Percentiles rank a stretch among this genome's conserved stretches.
phyloP scores from a whole-genome alignment of 1,284 basidiomycete genomes.

The Uromyces viciae-fabae region DNA sequence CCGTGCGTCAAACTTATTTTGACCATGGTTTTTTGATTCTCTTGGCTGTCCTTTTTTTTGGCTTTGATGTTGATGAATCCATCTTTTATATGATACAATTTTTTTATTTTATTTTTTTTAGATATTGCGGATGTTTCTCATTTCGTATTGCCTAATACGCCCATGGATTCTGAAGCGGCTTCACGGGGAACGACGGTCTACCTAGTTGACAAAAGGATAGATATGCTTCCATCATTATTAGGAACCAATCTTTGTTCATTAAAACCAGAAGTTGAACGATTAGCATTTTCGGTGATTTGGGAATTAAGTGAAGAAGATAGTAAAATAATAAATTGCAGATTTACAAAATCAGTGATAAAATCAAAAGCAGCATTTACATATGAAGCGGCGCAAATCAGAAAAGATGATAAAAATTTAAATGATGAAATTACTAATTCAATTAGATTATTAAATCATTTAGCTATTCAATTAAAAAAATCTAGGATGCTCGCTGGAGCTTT shows the following conservation, averaged over 20 bases:
- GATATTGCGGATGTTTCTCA: conserved; percentile 98
- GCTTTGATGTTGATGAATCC: background rate
- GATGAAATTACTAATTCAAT: conserved; percentile 85
- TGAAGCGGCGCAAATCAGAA: conserved; percentile 88
- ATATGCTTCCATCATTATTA: conserved; percentile 91
- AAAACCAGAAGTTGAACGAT: conserved; percentile 83
- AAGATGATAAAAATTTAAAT: conserved; percentile 77
- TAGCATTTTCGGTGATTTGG: conserved; percentile 97
- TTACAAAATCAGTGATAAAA: conserved; percentile 93
- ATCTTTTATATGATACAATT: no score
- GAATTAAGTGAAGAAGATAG: conserved; percentile 81
- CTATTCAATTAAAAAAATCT: conserved; percentile 76
- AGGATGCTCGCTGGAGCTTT: conserved; percentile 92
- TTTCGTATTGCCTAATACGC: conserved; percentile 87
- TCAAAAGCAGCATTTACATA: conserved; percentile 97
- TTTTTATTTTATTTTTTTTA: conserved; percentile 55
- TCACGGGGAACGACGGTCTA: conserved; percentile 96
- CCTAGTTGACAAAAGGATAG: conserved; percentile 95
- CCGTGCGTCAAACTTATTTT: conserved; percentile 64
- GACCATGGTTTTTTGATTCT: no score
- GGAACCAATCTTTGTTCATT: conserved; percentile 96
- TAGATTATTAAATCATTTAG: conserved; percentile 81
- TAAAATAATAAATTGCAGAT: conserved; percentile 83
- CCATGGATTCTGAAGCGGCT: conserved; percentile 96
- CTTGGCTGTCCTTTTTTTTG: background rate